Evolutionary conservation across 345 rosid species (phyloP), one percentile per base, ranked within the genome.

Genomic region (Euphorbia lathyris): DNA sequence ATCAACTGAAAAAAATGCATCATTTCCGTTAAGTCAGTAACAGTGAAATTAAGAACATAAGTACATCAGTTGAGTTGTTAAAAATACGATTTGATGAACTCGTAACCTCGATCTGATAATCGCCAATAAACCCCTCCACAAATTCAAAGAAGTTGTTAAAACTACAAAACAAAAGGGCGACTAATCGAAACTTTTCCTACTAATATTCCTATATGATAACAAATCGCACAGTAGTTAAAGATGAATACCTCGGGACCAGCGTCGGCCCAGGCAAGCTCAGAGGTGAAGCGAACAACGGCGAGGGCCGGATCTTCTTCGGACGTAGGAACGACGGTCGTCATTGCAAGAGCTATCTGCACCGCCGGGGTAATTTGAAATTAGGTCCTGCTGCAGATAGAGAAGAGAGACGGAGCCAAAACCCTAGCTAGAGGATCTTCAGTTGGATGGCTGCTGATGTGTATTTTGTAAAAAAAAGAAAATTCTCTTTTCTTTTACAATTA

Each of bases 201-300:
- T 20, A 53, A 53, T 5, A 53, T 56, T 13, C 34, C 22, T 20
- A 59, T 30, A 30, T 3, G n/a, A 20, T 9, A 34, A 10, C 65
- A 60, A 14, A 60, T n/a, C 16, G 8, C 9, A 34, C 12, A 11
- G 50, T 47, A 25, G 48, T 50, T 8, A 7, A 38, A 42, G 36
- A 64, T 19, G 20, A 2, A 32, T 47, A 90, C 98, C 96, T 90
- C 99, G 51, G 96, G 89, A 76, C 99, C 97, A 67, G 99, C 97
- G 74, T 92, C 98, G 23, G 95, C 94, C 98, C 98, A 96, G 66
- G 98, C 81, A 50, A 96, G 90, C 70, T 92, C 95, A 48, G 97
- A 87, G 58, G 97, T 88, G 86, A 86, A 92, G 61, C 88, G 98
- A 40, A 92, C 99, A 58, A 92, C 97, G 58, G 96, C 67, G 77